Evolutionary conservation across 768 basidiomycete genomes (phyloP), one percentile per base, ranked within the genome.

Genomic region (Kwoniella sp.): DNA sequence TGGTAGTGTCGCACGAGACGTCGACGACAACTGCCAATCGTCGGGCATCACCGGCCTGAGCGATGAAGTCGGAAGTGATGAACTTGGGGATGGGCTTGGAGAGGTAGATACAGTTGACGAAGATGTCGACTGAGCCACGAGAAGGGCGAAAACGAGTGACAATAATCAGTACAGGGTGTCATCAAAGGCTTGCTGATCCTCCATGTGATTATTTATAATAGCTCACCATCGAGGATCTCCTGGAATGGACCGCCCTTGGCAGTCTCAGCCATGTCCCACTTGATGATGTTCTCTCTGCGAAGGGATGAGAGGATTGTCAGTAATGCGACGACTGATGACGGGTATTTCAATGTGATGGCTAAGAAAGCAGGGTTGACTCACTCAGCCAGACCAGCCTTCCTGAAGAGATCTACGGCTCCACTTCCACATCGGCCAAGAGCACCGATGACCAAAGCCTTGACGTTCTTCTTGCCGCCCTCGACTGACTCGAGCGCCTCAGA

Each of bases 101-200:
- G 55, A 99, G 88, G 81, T 98, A 98, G 80, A 99, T 99, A 85
- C 96, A 98, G 83, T 99, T 99, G 84, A 98, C 87, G 76, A 99
- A 97, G 73, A 99, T 87, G 82, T 99, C 95, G 67, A 92, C 95
- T 83, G 65, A 19, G 17, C 15, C 30, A 68, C 54, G n/a, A 49
- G 26, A 9, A 19, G 24, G 5, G 10, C 24, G 59, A 13, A 33
- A 33, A 33, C 33, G 33, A 33, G 33, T 13, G 13, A 33, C n/a
- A n/a, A n/a, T n/a, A n/a, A n/a, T n/a, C n/a, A n/a, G n/a, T n/a
- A n/a, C n/a, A n/a, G n/a, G n/a, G n/a, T n/a, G n/a, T n/a, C n/a
- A n/a, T n/a, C n/a, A n/a, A n/a, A n/a, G n/a, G n/a, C n/a, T n/a
- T n/a, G n/a, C n/a, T n/a, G n/a, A n/a, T n/a, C n/a, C n/a, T n/a